Evolutionary conservation across 2,329 filamentous ascomycete genomes (phyloP).

Genomic region (Talaromyces pinophilus): DNA sequence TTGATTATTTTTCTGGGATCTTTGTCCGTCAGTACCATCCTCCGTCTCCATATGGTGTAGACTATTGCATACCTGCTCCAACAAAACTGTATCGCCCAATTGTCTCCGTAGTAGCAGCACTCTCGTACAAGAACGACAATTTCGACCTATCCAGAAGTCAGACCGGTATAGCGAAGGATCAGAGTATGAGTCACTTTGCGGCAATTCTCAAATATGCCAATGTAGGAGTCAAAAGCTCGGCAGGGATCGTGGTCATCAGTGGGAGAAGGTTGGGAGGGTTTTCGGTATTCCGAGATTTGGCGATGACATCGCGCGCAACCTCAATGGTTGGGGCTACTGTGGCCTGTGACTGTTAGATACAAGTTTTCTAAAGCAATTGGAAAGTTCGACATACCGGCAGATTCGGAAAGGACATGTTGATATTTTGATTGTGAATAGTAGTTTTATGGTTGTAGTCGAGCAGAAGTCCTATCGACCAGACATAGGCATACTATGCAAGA

Average conservation of each 20-base stretch:
- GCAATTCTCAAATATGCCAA: slow-evolving; percentile 91
- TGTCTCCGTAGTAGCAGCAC: slow-evolving; percentile 84
- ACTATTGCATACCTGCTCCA: slow-evolving; percentile 62
- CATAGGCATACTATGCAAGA: slow-evolving; percentile 5
- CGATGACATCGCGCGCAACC: slow-evolving; percentile 59
- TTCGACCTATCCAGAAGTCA: slow-evolving; percentile 54
- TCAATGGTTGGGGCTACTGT: slow-evolving; percentile 63
- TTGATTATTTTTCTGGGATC: slow-evolving; percentile 75
- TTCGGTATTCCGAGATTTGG: slow-evolving; percentile 51
- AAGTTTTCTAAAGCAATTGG: background rate
- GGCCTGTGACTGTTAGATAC: slow-evolving; percentile 36
- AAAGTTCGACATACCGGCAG: background rate
- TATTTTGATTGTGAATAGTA: slow-evolving; percentile 4
- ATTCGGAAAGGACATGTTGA: slow-evolving; percentile 18
- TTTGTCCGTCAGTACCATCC: slow-evolving; percentile 28
- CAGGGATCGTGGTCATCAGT: slow-evolving; percentile 79
- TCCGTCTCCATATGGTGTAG: background rate
- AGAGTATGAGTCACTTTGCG: slow-evolving; percentile 58
- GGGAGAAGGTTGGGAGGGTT: slow-evolving; percentile 77
- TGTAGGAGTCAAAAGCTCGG: slow-evolving; percentile 92
- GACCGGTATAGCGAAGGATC: background rate
- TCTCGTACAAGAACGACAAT: slow-evolving; percentile 93
- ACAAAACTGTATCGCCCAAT: slow-evolving; percentile 96
- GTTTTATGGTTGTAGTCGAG: background rate
- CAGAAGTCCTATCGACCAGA: background rate